phyloP scores from a whole-genome alignment of 805 yeast species.

The Tetrapisispora phaffii region DNA sequence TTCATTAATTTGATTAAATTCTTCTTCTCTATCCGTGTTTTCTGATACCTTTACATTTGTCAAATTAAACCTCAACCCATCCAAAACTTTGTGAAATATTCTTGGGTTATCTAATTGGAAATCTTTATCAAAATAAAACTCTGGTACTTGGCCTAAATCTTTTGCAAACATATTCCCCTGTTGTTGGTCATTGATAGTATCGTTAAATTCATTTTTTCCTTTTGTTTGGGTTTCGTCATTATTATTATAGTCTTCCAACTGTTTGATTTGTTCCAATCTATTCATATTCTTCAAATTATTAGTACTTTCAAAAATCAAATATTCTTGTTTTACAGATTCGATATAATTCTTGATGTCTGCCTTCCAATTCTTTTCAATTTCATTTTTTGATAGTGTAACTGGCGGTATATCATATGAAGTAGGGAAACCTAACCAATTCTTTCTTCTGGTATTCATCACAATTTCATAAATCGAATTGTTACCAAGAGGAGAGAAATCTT shows the following conservation, averaged over 20 bases:
- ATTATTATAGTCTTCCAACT: conserved; percentile 14
- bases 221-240: conserved; percentile 1
- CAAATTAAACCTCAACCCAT: conserved; percentile 38
- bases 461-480: conserved; percentile 66
- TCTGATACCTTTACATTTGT: conserved; percentile 26
- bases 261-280: conserved; percentile 31
- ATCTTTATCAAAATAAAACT: conserved; percentile 51
- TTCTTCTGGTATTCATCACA: conserved; percentile 36
- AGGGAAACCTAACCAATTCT: conserved; percentile 47
- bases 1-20: conserved; percentile 59
- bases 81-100: conserved; percentile 64
- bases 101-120: conserved; percentile 87
- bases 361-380: conserved; percentile 36
- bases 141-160: conserved; percentile 41
- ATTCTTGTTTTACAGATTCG: conserved; percentile 35
- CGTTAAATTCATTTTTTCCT: conserved; percentile 8
- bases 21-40: conserved; percentile 31
- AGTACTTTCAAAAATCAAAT: conserved; percentile 34
- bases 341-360: conserved; percentile 38
- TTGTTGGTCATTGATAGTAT: conserved; percentile 12
- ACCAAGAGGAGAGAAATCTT: conserved; percentile 29
- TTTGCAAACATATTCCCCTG: conserved; percentile 8
- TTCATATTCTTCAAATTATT: conserved; percentile 34
- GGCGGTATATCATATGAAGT: conserved; percentile 79
- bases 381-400: conserved; percentile 46